Evolutionary conservation across 2,329 filamentous ascomycete genomes (phyloP).

Genomic region (Stachybotrys chartarum): DNA sequence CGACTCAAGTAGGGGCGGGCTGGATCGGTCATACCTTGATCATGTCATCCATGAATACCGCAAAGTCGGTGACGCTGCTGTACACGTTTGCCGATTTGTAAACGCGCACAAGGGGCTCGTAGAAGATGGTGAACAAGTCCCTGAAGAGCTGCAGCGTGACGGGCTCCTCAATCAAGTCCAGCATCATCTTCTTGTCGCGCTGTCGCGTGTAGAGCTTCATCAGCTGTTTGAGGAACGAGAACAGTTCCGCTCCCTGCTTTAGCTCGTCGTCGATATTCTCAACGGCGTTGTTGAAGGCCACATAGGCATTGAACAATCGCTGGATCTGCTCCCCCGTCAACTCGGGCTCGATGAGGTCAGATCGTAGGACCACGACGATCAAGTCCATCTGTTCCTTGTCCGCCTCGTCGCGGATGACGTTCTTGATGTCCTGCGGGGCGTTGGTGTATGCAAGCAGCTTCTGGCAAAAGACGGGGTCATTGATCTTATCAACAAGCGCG

Average conservation of each 20-base stretch:
- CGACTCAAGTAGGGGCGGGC: background rate
- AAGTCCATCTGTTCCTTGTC: conserved; percentile 69
- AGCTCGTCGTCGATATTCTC: conserved; percentile 86
- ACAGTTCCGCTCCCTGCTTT: conserved; percentile 82
- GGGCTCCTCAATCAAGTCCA: conserved; percentile 88
- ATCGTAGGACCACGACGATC: conserved; percentile 76
- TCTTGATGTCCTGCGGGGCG: conserved; percentile 67
- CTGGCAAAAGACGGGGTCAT: conserved; percentile 68
- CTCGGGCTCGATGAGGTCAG: conserved; percentile 66
- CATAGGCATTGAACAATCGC: conserved; percentile 86
- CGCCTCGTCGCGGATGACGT: conserved; percentile 67
- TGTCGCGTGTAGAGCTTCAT: conserved; percentile 87
- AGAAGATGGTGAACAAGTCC: conserved; percentile 97
- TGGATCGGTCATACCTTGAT: conserved; percentile 54
- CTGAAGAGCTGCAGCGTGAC: conserved; percentile 95
- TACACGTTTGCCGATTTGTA: conserved; percentile 99
- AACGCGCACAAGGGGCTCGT: conserved; percentile 91
- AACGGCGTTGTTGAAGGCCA: conserved; percentile 91
- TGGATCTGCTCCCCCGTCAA: conserved; percentile 71
- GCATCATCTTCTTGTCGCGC: conserved; percentile 95
- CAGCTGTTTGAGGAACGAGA: conserved; percentile 90
- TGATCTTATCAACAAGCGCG: conserved; percentile 66
- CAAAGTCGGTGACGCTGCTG: conserved; percentile 94
- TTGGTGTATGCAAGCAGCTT: conserved; percentile 79
- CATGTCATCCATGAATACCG: conserved; percentile 85